phyloP scores from a whole-genome alignment of 352 stramenopile species.

The Thalassiosira hispida region DNA sequence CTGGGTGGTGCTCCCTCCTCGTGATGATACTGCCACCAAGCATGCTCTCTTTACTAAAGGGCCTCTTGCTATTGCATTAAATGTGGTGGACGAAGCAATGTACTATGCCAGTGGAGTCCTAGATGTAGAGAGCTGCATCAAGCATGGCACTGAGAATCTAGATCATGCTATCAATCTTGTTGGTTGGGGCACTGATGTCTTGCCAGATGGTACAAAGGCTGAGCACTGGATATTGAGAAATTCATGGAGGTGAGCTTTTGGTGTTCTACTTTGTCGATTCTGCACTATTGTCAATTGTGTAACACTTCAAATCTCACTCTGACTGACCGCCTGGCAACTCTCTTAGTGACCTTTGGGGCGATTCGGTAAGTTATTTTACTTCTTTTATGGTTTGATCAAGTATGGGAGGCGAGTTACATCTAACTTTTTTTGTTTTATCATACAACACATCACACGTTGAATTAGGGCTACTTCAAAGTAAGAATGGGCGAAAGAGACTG shows the following conservation, averaged over 20 bases:
- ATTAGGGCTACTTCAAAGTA: constrained; percentile 34
- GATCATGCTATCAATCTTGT: constrained; percentile 58
- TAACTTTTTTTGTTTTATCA: too few relatives aligned
- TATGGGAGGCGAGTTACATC: too few relatives aligned
- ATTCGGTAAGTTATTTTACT: constrained; percentile 14
- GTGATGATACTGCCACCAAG: constrained; percentile 46
- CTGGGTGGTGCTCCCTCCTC: constrained; percentile 44
- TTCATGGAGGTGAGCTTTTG: constrained; percentile 29
- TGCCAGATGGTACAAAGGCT: constrained; percentile 25
- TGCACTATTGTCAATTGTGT: not conserved
- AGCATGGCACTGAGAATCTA: constrained; percentile 28
- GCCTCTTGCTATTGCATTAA: constrained; percentile 43
- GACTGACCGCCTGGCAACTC: not conserved
- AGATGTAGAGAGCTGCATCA: constrained; percentile 35
- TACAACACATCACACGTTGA: too few relatives aligned
- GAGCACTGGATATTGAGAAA: constrained; percentile 58
- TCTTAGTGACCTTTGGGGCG: constrained; percentile 34
- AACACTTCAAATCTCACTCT: not conserved
- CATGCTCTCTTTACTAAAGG: constrained; percentile 44
- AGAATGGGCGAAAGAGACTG: constrained; percentile 41
- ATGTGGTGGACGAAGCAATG: constrained; percentile 36
- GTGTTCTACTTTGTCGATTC: not conserved
- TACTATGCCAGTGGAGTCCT: constrained; percentile 58
- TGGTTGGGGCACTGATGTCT: constrained; percentile 44
- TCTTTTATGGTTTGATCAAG: too few relatives aligned